These are phyloP conservation scores for Lichtheimia hyalospora DNA, from an alignment of 371 early-diverging fungal species.

Conservation along the genomic window DNA sequence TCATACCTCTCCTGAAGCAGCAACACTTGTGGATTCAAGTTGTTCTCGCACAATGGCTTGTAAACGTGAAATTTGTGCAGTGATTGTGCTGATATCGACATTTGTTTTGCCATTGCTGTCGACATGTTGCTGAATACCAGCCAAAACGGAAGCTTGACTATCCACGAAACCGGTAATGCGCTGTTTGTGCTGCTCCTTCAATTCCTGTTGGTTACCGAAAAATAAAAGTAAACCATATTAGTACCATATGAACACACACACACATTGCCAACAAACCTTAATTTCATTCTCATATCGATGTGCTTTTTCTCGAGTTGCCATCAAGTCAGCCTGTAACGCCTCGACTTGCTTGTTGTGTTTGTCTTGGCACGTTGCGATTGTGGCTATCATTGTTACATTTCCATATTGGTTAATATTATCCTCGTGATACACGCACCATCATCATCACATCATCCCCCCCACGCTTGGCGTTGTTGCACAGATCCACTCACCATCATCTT, in stretches of 20 bases:
- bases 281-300: background rate
- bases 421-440: background rate
- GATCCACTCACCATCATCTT: background rate
- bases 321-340: background rate
- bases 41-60: slow-evolving; percentile 1
- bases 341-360: background rate
- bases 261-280: slow-evolving; percentile 1
- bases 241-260: no score
- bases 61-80: background rate
- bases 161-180: slow-evolving; percentile 1
- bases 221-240: background rate
- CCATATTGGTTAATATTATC: background rate
- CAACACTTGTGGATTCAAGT: background rate
- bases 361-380: background rate
- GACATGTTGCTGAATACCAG: slow-evolving; percentile 5
- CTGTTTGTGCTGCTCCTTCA: slow-evolving; percentile 1
- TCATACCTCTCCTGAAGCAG: background rate
- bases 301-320: background rate
- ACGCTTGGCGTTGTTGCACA: background rate
- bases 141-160: slow-evolving; percentile 4
- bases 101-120: background rate
- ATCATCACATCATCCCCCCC: background rate
- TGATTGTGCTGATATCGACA: background rate
- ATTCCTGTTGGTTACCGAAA: slow-evolving; percentile 1
- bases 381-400: background rate